These are phyloP conservation scores for Hevea brasiliensis DNA, from an alignment of 345 rosid species.

Conservation along the genomic window DNA sequence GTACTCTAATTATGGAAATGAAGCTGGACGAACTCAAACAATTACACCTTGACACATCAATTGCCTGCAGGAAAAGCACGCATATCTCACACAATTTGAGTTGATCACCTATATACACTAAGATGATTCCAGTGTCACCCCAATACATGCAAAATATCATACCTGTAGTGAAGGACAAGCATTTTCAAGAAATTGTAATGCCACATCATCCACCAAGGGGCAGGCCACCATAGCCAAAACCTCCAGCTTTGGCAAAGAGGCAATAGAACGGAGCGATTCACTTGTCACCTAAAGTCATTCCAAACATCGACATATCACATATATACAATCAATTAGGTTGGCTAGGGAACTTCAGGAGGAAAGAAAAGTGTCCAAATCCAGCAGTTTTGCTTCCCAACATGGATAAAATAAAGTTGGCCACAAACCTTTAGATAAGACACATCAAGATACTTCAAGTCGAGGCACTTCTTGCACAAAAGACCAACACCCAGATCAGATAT, in stretches of 20 bases:
- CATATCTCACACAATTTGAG: slow-evolving; percentile 2
- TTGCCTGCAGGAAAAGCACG: slow-evolving; percentile 40
- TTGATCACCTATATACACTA: background rate
- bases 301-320: slow-evolving; percentile 4
- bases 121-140: background rate
- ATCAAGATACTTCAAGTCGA: slow-evolving; percentile 61
- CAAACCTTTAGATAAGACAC: slow-evolving; percentile 85
- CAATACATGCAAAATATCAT: slow-evolving; percentile 9
- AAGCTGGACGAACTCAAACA: slow-evolving; percentile 56
- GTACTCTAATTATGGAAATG: slow-evolving; percentile 52
- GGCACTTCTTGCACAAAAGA: slow-evolving; percentile 79
- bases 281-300: slow-evolving; percentile 59
- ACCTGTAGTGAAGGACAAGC: slow-evolving; percentile 77
- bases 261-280: slow-evolving; percentile 64
- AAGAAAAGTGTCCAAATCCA: background rate
- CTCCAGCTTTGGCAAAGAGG: slow-evolving; percentile 62
- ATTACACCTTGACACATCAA: slow-evolving; percentile 81
- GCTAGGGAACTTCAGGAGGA: background rate
- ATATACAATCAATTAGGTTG: background rate
- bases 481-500: slow-evolving; percentile 76
- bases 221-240: slow-evolving; percentile 60
- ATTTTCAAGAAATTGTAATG: slow-evolving; percentile 51
- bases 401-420: background rate
- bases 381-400: background rate
- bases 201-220: slow-evolving; percentile 62